Conservation (phyloP, 2,329 filamentous ascomycete species). For the Fusarium odoratissimum region DNA sequence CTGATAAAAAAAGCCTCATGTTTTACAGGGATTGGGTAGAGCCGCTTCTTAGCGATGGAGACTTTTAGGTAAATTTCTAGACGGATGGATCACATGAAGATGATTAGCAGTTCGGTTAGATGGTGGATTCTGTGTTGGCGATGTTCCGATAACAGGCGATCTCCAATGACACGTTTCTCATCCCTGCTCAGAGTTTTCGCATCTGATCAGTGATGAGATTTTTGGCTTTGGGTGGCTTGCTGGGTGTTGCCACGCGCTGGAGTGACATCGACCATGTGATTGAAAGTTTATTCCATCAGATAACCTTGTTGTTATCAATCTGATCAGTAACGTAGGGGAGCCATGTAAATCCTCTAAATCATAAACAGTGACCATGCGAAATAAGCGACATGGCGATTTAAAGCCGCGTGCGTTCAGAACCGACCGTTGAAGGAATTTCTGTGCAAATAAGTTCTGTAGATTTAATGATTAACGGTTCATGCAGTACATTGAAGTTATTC, state of each 20-base stretch:
- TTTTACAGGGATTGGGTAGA: neutral
- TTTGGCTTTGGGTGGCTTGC: neutral
- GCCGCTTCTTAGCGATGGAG: neutral
- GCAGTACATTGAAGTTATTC: neutral
- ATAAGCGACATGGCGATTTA: fast-evolving
- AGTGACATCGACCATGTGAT: neutral
- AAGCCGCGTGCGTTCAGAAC: neutral
- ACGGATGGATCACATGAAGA: neutral
- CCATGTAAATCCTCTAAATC: neutral
- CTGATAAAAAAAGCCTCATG: slow-evolving; percentile 7
- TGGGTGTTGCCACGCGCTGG: neutral
- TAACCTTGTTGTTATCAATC: neutral
- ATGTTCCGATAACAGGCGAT: neutral
- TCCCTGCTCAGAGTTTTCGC: neutral
- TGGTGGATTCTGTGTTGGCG: neutral
- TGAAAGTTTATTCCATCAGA: neutral
- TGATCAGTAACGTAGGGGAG: neutral
- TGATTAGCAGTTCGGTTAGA: neutral
- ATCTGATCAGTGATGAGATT: neutral
- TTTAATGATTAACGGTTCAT: neutral
- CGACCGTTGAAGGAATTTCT: neutral
- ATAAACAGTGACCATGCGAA: fast-evolving
- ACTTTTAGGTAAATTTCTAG: too few species aligned
- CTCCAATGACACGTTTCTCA: neutral
- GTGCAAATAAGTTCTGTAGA: fast-evolving